Evolutionary conservation across 1,139 yeast genomes (phyloP).

Genomic region (Scheffersomyces quercinus): DNA sequence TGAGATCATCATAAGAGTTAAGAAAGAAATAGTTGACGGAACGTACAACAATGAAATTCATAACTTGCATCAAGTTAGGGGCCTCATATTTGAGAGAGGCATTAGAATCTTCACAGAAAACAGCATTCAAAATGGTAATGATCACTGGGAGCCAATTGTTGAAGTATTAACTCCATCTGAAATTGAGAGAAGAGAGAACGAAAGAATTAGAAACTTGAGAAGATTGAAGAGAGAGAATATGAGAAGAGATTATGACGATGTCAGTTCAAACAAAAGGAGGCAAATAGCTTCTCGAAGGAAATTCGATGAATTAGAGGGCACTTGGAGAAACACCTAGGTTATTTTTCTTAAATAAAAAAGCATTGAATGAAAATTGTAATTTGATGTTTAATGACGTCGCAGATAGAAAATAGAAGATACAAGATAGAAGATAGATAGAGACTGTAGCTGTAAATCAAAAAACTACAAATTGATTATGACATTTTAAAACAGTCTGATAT

Average conservation of each 20-base stretch:
- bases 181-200: constrained; percentile 92
- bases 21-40: constrained; percentile 87
- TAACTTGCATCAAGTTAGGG: constrained; percentile 45
- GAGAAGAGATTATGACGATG: constrained; percentile 54
- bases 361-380: too few species aligned
- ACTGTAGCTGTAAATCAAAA: too few species aligned
- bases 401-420: too few species aligned
- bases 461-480: too few species aligned
- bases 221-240: constrained; percentile 89
- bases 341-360: background rate
- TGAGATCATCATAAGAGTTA: constrained; percentile 73
- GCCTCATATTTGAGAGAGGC: constrained; percentile 46
- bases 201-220: constrained; percentile 87
- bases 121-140: constrained; percentile 50
- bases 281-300: constrained; percentile 44
- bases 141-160: constrained; percentile 86
- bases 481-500: too few species aligned
- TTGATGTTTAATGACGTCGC: too few species aligned
- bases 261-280: constrained; percentile 34
- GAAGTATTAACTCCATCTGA: constrained; percentile 89
- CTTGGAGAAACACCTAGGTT: constrained; percentile 19
- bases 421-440: too few species aligned
- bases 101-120: constrained; percentile 47
- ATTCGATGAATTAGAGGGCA: constrained; percentile 54
- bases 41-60: constrained; percentile 49